Conservation (phyloP, 2,329 filamentous ascomycete genomes). For the Clonostachys byssicola region DNA sequence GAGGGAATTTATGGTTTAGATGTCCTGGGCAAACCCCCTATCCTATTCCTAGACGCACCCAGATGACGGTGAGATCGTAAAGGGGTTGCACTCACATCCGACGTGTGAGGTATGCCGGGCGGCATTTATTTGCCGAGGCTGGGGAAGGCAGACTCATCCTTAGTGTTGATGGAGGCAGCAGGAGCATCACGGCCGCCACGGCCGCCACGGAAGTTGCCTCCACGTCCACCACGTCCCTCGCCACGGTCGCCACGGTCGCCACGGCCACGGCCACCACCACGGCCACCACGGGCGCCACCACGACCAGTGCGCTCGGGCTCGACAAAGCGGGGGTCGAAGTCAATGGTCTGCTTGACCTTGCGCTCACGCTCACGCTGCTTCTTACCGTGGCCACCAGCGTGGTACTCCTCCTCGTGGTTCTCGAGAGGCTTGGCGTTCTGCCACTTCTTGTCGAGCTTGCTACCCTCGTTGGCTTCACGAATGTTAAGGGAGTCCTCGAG, state of each 20-base stretch:
- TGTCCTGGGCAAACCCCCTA: background rate
- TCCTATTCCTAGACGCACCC: background rate
- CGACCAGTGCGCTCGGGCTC: constrained; percentile 59
- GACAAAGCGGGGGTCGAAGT: constrained; percentile 81
- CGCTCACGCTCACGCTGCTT: constrained; percentile 79
- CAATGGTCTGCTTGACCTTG: constrained; percentile 86
- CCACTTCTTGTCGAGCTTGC: constrained; percentile 89
- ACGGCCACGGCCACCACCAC: constrained; percentile 45
- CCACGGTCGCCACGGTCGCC: constrained; percentile 47
- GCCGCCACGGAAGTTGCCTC: constrained; percentile 42
- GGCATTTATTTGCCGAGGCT: constrained; percentile 47
- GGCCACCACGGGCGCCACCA: constrained; percentile 46
- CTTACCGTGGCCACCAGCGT: constrained; percentile 72
- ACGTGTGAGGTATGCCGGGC: background rate
- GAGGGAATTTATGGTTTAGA: background rate
- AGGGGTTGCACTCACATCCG: background rate
- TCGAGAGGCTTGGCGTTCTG: constrained; percentile 70
- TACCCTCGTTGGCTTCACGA: constrained; percentile 90
- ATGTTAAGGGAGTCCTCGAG: constrained; percentile 62
- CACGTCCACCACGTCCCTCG: constrained; percentile 40
- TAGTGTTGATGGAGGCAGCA: constrained; percentile 46
- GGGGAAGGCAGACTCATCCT: constrained; percentile 55
- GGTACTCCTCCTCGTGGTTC: constrained; percentile 72
- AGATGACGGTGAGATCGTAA: background rate
- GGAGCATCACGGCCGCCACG: constrained; percentile 31